Conservation (phyloP, 805 yeast genomes). For the Candida morakotiae region DNA sequence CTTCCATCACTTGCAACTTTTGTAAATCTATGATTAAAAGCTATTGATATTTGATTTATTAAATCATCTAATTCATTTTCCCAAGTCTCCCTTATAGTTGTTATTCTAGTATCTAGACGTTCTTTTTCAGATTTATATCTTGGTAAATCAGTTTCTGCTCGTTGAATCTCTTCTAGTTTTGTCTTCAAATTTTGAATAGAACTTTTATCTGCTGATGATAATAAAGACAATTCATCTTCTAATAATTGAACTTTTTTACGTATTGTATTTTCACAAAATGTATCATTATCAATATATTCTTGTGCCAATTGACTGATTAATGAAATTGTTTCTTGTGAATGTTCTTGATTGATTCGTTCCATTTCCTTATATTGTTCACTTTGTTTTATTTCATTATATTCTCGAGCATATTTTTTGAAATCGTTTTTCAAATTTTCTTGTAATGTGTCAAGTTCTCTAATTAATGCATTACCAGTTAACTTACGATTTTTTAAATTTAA, state of each 20-base stretch:
- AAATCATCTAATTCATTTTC: conserved; percentile 56
- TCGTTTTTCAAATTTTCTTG: conserved; percentile 16
- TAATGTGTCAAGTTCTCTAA: conserved; percentile 22
- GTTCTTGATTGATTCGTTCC: conserved; percentile 29
- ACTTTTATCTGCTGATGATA: conserved; percentile 34
- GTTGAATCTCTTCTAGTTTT: conserved; percentile 29
- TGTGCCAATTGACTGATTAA: conserved; percentile 36
- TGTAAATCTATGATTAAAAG: conserved; percentile 63
- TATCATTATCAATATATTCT: conserved; percentile 27
- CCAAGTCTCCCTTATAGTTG: conserved; percentile 45
- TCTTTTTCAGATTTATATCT: conserved; percentile 18
- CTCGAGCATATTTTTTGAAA: conserved; percentile 30
- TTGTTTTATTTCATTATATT: conserved; percentile 36
- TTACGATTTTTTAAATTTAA: conserved; percentile 16
- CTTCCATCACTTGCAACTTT: conserved; percentile 87
- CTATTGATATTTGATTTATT: conserved; percentile 52
- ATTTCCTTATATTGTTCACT: conserved; percentile 36
- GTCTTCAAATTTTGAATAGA: conserved; percentile 37
- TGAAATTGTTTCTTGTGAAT: conserved; percentile 36
- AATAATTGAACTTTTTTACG: conserved; percentile 39
- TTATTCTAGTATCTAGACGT: conserved; percentile 33
- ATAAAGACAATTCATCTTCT: conserved; percentile 41
- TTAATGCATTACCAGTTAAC: conserved; percentile 19
- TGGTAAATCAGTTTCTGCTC: conserved; percentile 39
- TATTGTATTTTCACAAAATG: conserved; percentile 36